phyloP scores from a whole-genome alignment of 2,329 filamentous ascomycete species.

The Fusarium sp. region DNA sequence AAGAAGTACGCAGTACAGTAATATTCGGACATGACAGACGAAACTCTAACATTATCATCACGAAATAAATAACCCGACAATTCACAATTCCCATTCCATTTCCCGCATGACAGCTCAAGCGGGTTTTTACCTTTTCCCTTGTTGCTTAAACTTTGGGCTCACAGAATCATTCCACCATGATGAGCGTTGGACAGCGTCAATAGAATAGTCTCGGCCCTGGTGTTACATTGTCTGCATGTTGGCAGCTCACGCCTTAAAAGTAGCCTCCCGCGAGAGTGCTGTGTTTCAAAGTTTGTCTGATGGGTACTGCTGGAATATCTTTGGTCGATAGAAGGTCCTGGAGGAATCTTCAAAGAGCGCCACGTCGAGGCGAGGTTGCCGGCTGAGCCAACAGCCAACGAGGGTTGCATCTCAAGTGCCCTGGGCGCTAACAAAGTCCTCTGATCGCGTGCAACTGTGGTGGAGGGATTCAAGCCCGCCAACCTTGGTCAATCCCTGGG shows the following conservation, averaged over 20 bases:
- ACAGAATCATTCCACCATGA: constrained; percentile 1
- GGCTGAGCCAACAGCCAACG: constrained; percentile 22
- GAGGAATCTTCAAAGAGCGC: constrained; percentile 27
- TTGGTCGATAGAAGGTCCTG: not conserved
- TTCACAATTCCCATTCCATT: constrained; percentile 37
- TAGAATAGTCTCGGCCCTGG: constrained; percentile 25
- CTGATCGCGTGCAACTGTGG: constrained; percentile 32
- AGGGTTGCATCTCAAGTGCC: constrained; percentile 24
- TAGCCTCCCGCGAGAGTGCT: constrained; percentile 1
- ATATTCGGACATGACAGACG: not conserved
- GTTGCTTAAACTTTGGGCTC: constrained; percentile 11
- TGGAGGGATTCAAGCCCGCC: constrained; percentile 26
- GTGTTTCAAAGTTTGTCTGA: constrained; percentile 1
- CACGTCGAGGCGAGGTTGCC: constrained; percentile 22
- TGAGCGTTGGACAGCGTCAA: constrained; percentile 14
- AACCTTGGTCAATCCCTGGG: constrained; percentile 11
- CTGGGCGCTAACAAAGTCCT: constrained; percentile 40
- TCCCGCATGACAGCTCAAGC: constrained; percentile 23
- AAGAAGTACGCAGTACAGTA: not conserved
- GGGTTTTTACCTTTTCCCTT: constrained; percentile 3
- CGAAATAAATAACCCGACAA: not conserved
- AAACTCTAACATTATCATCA: constrained; percentile 6
- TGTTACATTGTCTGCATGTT: constrained; percentile 10
- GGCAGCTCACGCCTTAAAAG: constrained; percentile 3
- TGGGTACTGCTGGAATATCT: not conserved